Base-by-base conservation (phyloP, 257 asterid genomes). In the Solanum infundibuliforme region DNA sequence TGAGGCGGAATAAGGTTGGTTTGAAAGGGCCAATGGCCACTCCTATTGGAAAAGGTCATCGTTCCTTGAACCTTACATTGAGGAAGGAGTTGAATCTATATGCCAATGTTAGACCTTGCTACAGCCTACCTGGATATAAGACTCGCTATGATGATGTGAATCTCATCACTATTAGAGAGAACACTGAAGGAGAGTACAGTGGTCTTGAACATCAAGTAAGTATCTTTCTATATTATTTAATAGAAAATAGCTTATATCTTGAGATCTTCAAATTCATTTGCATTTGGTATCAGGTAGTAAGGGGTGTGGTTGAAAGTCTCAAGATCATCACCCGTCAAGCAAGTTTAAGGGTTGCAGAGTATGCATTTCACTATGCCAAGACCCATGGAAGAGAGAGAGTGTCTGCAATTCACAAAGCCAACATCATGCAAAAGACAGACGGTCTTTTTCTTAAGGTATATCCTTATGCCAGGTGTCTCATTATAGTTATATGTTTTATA, bases 11-110 rank as follows among this genome's bases (percentile, higher is more conserved):
- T 89, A 96, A 94, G 90, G 94, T 96, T 90, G 99, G 99, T 79
- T 82, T 96, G 52, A 96, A 96, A 92, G 99, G 99, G 75, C 99
- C 99, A 32, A 96, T 96, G 99, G 99, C 99, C 81, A 96, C 99
- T 25, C 99, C 99, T 84, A 94, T 96, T 72, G 99, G 99, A 77
- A 96, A 96, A 91, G 99, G 99, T 41, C 98, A 95, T 89, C 98
- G 99, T 65, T 96, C 99, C 52, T 95, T 96, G 87, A 96, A 96
- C 92, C 99, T 96, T 87, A 96, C 99, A 48, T 88, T 96, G 94
- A 93, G 99, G 94, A 95, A 96, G 87, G 98, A 96, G 94, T 95
- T 96, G 75, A 96, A 94, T 90, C 93, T 96, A 55, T 96, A 96
- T 72, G 99, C 99, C 92, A 96, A 96, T 90, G 99, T 96, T 83